Percentiles rank a stretch among this genome's conserved stretches.
These are phyloP conservation scores for Aspergillus transmontanensis DNA, from an alignment of 2,329 filamentous ascomycete species.

Conservation along the genomic window DNA sequence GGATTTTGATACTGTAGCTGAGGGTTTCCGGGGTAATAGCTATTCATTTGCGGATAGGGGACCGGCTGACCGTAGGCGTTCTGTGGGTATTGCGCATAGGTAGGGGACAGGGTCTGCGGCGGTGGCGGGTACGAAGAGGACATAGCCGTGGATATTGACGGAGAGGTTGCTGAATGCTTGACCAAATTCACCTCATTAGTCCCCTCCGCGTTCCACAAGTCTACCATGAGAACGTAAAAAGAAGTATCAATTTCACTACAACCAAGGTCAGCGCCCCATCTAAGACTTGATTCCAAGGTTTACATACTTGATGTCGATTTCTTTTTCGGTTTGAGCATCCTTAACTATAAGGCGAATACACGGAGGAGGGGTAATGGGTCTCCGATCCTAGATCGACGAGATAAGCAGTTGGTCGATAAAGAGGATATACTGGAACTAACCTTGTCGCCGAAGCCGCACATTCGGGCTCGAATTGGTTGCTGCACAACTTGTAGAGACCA, in stretches of 20 bases:
- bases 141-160: slow-evolving; percentile 79
- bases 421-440: slow-evolving; percentile 49
- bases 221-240: slow-evolving; percentile 69
- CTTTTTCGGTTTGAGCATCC: slow-evolving; percentile 73
- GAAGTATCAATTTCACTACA: slow-evolving; percentile 69
- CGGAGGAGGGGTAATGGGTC: slow-evolving; percentile 93
- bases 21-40: slow-evolving; percentile 38
- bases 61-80: slow-evolving; percentile 45
- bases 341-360: slow-evolving; percentile 82
- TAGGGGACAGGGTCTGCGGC: slow-evolving; percentile 40
- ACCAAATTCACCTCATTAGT: slow-evolving; percentile 69
- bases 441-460: slow-evolving; percentile 99
- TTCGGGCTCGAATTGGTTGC: slow-evolving; percentile 88
- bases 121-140: slow-evolving; percentile 71
- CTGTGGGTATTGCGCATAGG: slow-evolving; percentile 40
- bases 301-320: slow-evolving; percentile 79
- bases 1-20: slow-evolving; percentile 39
- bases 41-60: slow-evolving; percentile 39
- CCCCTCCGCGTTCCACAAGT: slow-evolving; percentile 67
- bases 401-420: slow-evolving; percentile 7
- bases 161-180: slow-evolving; percentile 64
- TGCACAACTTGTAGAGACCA: slow-evolving; percentile 78
- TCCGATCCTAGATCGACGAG: slow-evolving; percentile 68
- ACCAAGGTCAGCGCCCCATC: slow-evolving; percentile 17
- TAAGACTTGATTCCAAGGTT: neutral